Conservation (phyloP, 495 filamentous ascomycete species). For the Penicillium cinerascens region DNA sequence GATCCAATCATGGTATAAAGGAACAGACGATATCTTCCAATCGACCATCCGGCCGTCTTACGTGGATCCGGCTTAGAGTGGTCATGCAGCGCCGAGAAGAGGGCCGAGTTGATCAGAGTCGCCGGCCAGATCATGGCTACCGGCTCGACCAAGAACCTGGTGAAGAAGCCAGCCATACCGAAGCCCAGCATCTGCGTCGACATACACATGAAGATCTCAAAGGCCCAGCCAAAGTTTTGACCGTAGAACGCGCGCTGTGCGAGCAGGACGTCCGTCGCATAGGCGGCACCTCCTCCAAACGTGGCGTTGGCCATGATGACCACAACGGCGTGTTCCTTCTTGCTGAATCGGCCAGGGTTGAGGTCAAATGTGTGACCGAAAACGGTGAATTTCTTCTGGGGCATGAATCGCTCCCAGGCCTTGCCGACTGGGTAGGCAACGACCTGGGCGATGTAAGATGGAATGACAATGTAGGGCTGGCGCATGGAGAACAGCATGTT, state of each 20-base stretch:
- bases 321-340: conserved; percentile 72
- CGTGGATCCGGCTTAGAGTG: conserved; percentile 53
- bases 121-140: conserved; percentile 76
- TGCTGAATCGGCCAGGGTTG: conserved; percentile 71
- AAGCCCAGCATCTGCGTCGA: conserved; percentile 71
- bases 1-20: conserved; percentile 55
- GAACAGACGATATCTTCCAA: conserved; percentile 64
- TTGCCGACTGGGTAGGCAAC: conserved; percentile 66
- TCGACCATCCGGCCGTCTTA: conserved; percentile 60
- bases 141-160: conserved; percentile 55
- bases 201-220: conserved; percentile 64
- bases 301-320: conserved; percentile 63
- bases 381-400: conserved; percentile 46
- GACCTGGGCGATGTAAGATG: conserved; percentile 65
- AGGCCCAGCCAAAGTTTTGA: conserved; percentile 62
- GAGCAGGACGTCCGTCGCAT: conserved; percentile 63
- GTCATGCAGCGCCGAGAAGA: conserved; percentile 72
- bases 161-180: conserved; percentile 66
- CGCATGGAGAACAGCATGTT: conserved; percentile 72
- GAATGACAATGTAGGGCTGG: conserved; percentile 61
- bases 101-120: conserved; percentile 58
- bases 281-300: conserved; percentile 55
- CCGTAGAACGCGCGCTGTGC: conserved; percentile 66
- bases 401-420: conserved; percentile 51
- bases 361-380: conserved; percentile 56